These are phyloP conservation scores for Phytophthora meadii DNA, from an alignment of 352 stramenopile species.

Conservation along the genomic window DNA sequence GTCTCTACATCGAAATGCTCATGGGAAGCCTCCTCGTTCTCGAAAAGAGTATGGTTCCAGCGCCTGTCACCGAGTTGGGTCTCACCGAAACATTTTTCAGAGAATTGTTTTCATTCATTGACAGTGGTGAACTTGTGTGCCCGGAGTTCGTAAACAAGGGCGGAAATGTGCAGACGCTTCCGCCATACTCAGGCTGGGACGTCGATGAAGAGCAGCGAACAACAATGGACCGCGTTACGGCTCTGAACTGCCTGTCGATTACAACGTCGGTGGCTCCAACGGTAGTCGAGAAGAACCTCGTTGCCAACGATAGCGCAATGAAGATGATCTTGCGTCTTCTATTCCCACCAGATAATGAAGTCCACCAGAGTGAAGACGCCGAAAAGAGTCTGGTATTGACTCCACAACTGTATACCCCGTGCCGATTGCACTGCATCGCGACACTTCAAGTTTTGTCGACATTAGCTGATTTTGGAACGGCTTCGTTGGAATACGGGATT, in stretches of 20 bases:
- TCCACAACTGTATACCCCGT: conserved; percentile 67
- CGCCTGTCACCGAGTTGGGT: conserved; percentile 54
- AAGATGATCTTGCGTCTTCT: conserved; percentile 80
- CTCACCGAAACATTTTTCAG: conserved; percentile 74
- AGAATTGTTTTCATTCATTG: conserved; percentile 82
- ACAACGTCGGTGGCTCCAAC: conserved; percentile 57
- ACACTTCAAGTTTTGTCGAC: conserved; percentile 65
- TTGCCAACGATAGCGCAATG: conserved; percentile 60
- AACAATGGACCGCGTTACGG: conserved; percentile 63
- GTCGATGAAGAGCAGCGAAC: conserved; percentile 53
- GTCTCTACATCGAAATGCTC: conserved; percentile 80
- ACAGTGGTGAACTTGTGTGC: conserved; percentile 60
- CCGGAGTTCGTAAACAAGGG: conserved; percentile 40
- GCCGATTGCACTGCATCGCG: conserved; percentile 64
- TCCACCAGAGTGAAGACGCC: conserved; percentile 66
- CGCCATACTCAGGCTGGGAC: conserved; percentile 68
- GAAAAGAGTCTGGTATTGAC: conserved; percentile 62
- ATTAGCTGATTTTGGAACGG: conserved; percentile 60
- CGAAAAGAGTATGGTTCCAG: conserved; percentile 55
- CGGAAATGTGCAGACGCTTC: conserved; percentile 37
- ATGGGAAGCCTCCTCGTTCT: conserved; percentile 75
- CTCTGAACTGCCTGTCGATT: conserved; percentile 72
- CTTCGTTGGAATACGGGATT: conserved; percentile 62
- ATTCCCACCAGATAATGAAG: conserved; percentile 81
- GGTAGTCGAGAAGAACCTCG: conserved; percentile 67